These are phyloP conservation scores for Cymodocea nodosa DNA, from an alignment of 116 monocot genomes.

Conservation along the genomic window DNA sequence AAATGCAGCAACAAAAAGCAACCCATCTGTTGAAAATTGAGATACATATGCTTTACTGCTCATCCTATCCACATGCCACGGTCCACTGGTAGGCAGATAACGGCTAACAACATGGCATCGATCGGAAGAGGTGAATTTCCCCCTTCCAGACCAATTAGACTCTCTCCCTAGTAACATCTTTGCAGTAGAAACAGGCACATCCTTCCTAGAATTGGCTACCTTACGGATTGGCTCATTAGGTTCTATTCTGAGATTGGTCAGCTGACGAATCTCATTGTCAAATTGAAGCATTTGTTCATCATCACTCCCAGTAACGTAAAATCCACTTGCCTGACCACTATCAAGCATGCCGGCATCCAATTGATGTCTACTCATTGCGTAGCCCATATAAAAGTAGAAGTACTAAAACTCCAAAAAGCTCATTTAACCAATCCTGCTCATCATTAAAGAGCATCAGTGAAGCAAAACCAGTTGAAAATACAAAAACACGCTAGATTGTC, in stretches of 20 bases:
- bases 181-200: conserved; percentile 29
- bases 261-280: conserved; percentile 44
- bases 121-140: conserved; percentile 58
- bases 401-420: background rate
- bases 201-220: conserved; percentile 12
- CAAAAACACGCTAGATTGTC: no score
- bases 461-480: background rate
- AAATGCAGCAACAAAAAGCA: conserved; percentile 70
- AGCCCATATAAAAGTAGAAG: conserved; percentile 6
- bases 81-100: conserved; percentile 61
- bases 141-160: conserved; percentile 45
- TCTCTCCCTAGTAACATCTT: conserved; percentile 66
- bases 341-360: conserved; percentile 7
- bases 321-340: background rate
- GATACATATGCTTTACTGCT: conserved; percentile 76
- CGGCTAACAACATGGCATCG: conserved; percentile 51
- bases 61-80: conserved; percentile 49
- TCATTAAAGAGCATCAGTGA: background rate
- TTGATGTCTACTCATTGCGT: conserved; percentile 21
- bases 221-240: conserved; percentile 27
- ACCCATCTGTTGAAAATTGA: conserved; percentile 81
- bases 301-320: background rate
- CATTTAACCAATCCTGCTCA: background rate
- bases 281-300: background rate
- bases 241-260: conserved; percentile 50